These are phyloP conservation scores for Grifola frondosa DNA, from an alignment of 1,284 basidiomycete species.

Conservation along the genomic window DNA sequence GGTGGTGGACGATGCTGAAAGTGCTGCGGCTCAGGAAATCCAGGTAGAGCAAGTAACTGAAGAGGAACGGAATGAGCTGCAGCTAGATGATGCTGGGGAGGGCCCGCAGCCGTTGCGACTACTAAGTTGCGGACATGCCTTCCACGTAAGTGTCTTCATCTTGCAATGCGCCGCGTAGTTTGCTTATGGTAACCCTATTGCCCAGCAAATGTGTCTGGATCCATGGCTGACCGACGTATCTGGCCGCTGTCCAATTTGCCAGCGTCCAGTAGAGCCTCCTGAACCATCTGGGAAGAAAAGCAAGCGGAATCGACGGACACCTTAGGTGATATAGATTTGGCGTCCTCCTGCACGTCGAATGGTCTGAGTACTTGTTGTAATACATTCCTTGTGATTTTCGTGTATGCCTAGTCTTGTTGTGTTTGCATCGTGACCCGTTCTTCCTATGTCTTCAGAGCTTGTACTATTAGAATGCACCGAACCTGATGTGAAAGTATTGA, in stretches of 20 bases:
- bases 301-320: slow-evolving; percentile 14
- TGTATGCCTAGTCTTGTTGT: not conserved
- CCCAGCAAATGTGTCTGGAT: slow-evolving; percentile 75
- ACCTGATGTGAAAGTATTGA: no score
- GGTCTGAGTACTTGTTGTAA: not conserved
- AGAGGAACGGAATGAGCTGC: slow-evolving; percentile 42
- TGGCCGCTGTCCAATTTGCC: slow-evolving; percentile 78
- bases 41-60: slow-evolving; percentile 40
- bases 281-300: slow-evolving; percentile 24
- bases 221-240: slow-evolving; percentile 77
- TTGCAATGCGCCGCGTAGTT: not conserved
- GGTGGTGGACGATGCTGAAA: not conserved
- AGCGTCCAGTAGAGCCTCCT: slow-evolving; percentile 49
- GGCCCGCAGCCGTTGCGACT: slow-evolving; percentile 73
- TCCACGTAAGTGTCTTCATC: slow-evolving; percentile 59
- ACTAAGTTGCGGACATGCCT: slow-evolving; percentile 75
- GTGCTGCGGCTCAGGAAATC: slow-evolving; percentile 25
- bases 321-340: not conserved
- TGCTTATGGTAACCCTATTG: slow-evolving; percentile 1
- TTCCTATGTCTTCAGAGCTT: no score
- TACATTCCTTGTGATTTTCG: not conserved
- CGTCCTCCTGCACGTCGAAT: not conserved
- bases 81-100: slow-evolving; percentile 66
- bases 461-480: no score
- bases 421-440: not conserved